phyloP scores from a whole-genome alignment of 2,329 filamentous ascomycete species.

The Lecanoromycetidae sp. region DNA sequence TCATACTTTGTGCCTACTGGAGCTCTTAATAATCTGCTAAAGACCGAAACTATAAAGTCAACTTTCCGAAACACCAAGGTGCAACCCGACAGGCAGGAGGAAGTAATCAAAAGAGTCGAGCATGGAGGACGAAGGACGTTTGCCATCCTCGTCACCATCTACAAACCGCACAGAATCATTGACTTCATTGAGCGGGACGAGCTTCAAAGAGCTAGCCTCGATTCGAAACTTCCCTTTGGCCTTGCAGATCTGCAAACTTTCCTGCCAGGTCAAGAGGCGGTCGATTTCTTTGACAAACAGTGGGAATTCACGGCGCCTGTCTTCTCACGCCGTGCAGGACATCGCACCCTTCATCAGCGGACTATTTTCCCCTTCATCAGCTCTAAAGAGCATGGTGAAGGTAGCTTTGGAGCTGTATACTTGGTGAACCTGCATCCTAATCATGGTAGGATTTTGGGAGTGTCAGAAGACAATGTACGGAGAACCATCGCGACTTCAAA shows the following conservation, averaged over 20 bases:
- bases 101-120: background rate
- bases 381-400: background rate
- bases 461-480: background rate
- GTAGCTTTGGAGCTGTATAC: conserved; percentile 4
- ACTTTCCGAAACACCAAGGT: background rate
- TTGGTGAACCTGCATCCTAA: background rate
- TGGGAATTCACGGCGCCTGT: conserved; percentile 3
- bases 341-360: background rate
- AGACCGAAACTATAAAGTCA: background rate
- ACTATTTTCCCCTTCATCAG: conserved; percentile 8
- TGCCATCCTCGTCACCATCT: conserved; percentile 3
- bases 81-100: background rate
- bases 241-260: background rate
- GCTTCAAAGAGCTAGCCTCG: background rate
- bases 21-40: background rate
- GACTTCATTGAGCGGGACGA: conserved; percentile 6
- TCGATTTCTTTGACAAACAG: conserved; percentile 6
- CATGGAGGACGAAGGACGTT: conserved; percentile 3
- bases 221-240: conserved; percentile 8
- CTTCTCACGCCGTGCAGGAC: background rate
- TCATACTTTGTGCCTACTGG: conserved; percentile 1
- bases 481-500: background rate
- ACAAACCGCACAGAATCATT: background rate
- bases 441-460: background rate
- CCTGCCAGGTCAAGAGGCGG: background rate